Evolutionary conservation across 331 rosid species (phyloP), one percentile per base, ranked within the genome.

Genomic region (Malus hybrid): DNA sequence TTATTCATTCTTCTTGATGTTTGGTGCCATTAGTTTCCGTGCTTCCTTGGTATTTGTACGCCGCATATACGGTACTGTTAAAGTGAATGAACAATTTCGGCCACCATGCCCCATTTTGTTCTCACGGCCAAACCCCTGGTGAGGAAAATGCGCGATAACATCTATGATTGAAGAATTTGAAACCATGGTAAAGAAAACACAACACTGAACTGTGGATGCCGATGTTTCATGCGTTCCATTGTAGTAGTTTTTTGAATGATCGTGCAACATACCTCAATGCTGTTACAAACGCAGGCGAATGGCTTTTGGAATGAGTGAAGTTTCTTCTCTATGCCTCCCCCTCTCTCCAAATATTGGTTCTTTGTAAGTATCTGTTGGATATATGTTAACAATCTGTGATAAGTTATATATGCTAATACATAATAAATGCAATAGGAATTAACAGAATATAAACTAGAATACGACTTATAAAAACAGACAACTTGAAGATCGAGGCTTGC

Each of bases 1-100:
- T 73, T 92, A 85, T 44, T 93, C 92, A 33, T 84, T 90, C 93
- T 92, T 92, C 93, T 78, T 92, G 71, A 79, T 91, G 83, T 87
- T 93, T 28, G 96, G 94, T 33, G 65, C 86, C 20, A 80, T 93
- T 64, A 85, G 98, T 76, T 93, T 91, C 85, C 82, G 76, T 20
- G 85, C 85, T 75, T 86, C 97, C 34, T 70, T 88, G 71, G 67
- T 91, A 62, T 91, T 93, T 79, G 89, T 93, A 83, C 87, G 84
- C 75, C 88, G 73, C 67, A 82, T 90, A 62, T 88, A 90, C 68
- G 81, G 74, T 20, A 79, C 85, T 70, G 96, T 88, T 80, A 89
- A 82, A 88, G 97, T 68, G 98, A 93, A 88, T 91, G 87, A 91
- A 62, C 55, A 24, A 15, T 54, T 72, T 32, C 14, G 22, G 60